phyloP scores from a whole-genome alignment of 2,329 filamentous ascomycete species.

The Pseudopyricularia cyperi region DNA sequence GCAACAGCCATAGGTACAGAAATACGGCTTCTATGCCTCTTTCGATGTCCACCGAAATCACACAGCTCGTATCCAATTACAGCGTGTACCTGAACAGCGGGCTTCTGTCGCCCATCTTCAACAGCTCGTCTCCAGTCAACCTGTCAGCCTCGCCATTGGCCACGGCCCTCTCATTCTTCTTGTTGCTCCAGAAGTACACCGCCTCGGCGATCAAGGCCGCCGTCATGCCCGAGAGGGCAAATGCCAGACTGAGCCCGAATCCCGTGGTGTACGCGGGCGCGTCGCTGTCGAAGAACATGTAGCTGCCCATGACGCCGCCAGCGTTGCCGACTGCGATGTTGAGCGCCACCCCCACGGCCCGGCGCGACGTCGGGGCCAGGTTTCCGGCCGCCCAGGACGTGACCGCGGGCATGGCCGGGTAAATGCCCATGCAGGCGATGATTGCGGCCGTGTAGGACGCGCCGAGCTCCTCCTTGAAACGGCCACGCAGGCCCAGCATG shows the following conservation, averaged over 20 bases:
- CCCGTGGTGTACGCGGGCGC: conserved; percentile 21
- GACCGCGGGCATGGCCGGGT: conserved; percentile 2
- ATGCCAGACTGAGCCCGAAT: conserved; percentile 14
- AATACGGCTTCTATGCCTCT: no score
- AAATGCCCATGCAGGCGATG: conserved; percentile 3
- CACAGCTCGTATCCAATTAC: conserved; percentile 3
- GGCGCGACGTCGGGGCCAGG: background rate
- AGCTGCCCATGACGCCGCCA: conserved; percentile 24
- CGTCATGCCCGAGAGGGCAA: background rate
- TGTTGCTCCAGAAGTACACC: conserved; percentile 11
- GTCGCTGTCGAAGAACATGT: conserved; percentile 20
- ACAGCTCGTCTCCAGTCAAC: conserved; percentile 14
- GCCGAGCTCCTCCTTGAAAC: background rate
- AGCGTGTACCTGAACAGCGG: conserved; percentile 17
- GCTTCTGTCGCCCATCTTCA: conserved; percentile 17
- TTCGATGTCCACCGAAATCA: no score
- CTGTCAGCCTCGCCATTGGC: conserved; percentile 13
- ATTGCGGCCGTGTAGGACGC: conserved; percentile 1
- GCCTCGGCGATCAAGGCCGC: conserved; percentile 10
- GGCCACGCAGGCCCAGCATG: conserved; percentile 9
- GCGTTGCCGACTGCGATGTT: conserved; percentile 50
- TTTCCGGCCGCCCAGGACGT: conserved; percentile 3
- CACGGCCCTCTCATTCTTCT: conserved; percentile 14
- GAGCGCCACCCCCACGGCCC: conserved; percentile 44
- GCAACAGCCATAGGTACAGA: no score